Base-by-base conservation (phyloP, 139 green algal genomes). In the Chlamydomonas applanata region DNA sequence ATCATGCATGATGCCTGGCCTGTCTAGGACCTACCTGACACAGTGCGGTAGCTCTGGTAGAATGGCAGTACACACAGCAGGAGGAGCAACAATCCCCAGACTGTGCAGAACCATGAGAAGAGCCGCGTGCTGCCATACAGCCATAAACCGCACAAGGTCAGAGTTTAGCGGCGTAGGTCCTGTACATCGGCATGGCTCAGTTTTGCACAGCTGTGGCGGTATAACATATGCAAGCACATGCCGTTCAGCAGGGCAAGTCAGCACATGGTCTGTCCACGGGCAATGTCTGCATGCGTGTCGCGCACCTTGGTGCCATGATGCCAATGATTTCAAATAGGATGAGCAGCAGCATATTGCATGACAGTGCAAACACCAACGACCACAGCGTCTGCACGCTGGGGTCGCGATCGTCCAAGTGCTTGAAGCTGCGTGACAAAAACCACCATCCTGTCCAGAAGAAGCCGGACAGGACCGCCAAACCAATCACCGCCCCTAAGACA, bases 281-380 rank as follows among this genome's bases (percentile, higher is more conserved):
- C n/a, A n/a, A n/a, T n/a, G n/a, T 49, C 40, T 19, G 40, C 40
- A 49, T 49, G 40, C 40, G 25, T 13, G 5, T 1, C n/a, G 67
- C 87, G 27, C 34, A 94, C 88, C 85, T 81, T 20, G 73, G 60
- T 30, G 79, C 66, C 62, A 98, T 84, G 7, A 94, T 57, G 60
- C 81, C 85, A 17, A 95, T 76, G 2, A 98, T 92, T 69, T 98
- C 94, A 72, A 91, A 96, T 1, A 98, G 74, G 1, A 98, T 84
- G 30, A 98, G 80, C 67, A 94, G 74, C 60, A 98, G 76, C 40
- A 98, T 82, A 76, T 97, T 94, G 73, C 86, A 90, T n/a, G 89
- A 97, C 0, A 97, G 73, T 0, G 91, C 90, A 77, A 98, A 98
- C 0, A 96, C 89, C 5, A 83, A 56, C 14, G 90, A 91, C 78